phyloP scores from a whole-genome alignment of 192 early-diverging fungal genomes.

The Jimgerdemannia lactiflua region DNA sequence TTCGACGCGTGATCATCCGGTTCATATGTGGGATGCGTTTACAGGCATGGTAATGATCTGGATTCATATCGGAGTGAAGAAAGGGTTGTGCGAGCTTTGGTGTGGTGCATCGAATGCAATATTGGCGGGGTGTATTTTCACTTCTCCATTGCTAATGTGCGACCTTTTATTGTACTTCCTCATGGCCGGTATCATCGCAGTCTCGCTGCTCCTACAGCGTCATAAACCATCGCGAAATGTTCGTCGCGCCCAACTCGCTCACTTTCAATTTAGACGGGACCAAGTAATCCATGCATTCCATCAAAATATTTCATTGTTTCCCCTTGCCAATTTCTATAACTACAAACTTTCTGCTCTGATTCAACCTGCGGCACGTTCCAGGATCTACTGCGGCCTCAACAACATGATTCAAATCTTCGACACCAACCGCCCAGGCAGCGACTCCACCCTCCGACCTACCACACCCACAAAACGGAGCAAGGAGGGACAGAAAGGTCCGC shows the following conservation, averaged over 20 bases:
- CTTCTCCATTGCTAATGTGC: no score
- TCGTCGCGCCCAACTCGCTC: constrained; percentile 63
- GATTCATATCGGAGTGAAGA: no score
- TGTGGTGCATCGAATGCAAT: no score
- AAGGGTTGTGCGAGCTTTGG: no score
- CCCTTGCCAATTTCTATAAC: no score
- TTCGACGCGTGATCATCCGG: constrained; percentile 70
- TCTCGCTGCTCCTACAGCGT: constrained; percentile 67
- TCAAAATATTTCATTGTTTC: no score
- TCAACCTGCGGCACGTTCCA: constrained; percentile 12
- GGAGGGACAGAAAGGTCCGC: constrained; percentile 64
- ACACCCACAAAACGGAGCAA: constrained; percentile 60
- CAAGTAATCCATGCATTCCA: constrained; percentile 30
- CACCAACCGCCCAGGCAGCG: constrained; percentile 57
- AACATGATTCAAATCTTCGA: constrained; percentile 72
- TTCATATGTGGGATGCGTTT: constrained; percentile 72
- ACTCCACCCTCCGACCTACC: constrained; percentile 41
- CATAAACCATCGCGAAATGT: constrained; percentile 59
- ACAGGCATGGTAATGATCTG: constrained; percentile 46
- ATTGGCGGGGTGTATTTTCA: no score
- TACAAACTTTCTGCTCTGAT: not conserved
- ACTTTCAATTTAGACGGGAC: constrained; percentile 67
- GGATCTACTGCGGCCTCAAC: constrained; percentile 69
- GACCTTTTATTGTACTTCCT: not conserved
- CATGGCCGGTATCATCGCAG: constrained; percentile 11